Percentiles rank a stretch among this genome's conserved stretches.
These are phyloP conservation scores for Rugonectria rugulosa DNA, from an alignment of 2,329 filamentous ascomycete genomes.

Conservation along the genomic window DNA sequence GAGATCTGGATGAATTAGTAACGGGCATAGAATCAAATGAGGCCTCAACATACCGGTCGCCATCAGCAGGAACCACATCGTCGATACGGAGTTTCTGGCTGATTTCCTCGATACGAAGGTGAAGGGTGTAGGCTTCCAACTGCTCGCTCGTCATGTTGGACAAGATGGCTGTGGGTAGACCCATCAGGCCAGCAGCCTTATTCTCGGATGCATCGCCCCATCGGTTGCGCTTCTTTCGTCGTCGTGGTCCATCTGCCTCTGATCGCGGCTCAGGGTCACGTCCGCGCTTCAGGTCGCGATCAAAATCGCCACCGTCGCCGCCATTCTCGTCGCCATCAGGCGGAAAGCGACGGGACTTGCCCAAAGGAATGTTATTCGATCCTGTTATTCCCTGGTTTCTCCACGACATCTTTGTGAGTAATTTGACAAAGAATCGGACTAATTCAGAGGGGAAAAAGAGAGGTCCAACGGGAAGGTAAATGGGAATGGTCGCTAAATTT, in stretches of 20 bases:
- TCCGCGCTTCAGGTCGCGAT: constrained; percentile 77
- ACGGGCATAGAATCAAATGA: background rate
- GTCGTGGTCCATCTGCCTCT: constrained; percentile 78
- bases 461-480: background rate
- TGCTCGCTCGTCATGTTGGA: constrained; percentile 99
- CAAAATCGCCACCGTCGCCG: constrained; percentile 36
- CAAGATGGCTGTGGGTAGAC: constrained; percentile 92
- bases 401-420: constrained; percentile 64
- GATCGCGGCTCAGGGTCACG: constrained; percentile 84
- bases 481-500: background rate
- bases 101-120: constrained; percentile 98
- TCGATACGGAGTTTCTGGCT: constrained; percentile 99
- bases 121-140: constrained; percentile 94
- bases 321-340: constrained; percentile 58
- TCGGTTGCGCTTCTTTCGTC: constrained; percentile 97
- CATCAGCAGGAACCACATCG: constrained; percentile 96
- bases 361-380: constrained; percentile 96
- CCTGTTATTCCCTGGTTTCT: constrained; percentile 87
- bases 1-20: constrained; percentile 69
- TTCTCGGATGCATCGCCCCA: constrained; percentile 98
- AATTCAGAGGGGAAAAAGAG: constrained; percentile 14
- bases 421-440: constrained; percentile 6
- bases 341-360: constrained; percentile 82
- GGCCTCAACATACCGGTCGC: constrained; percentile 79
- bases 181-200: constrained; percentile 98